These are phyloP conservation scores for Talaromyces nanjingensis DNA, from an alignment of 495 filamentous ascomycete species.

Conservation along the genomic window DNA sequence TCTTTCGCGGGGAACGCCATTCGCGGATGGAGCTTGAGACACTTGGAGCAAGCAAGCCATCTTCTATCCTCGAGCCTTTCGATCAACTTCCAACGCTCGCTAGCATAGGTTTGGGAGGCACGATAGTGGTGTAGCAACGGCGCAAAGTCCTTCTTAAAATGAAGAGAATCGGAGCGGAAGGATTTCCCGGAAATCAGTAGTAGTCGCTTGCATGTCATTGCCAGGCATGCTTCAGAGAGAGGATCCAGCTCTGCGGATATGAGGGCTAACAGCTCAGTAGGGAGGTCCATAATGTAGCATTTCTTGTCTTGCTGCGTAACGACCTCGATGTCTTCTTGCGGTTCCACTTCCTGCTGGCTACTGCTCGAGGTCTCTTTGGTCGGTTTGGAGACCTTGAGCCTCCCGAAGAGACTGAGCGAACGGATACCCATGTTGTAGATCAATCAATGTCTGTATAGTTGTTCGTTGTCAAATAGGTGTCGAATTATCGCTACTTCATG, in stretches of 20 bases:
- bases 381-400: constrained; percentile 1
- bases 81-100: constrained; percentile 37
- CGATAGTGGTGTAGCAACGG: constrained; percentile 40
- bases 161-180: constrained; percentile 29
- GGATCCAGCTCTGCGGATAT: constrained; percentile 34
- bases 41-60: constrained; percentile 38
- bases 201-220: constrained; percentile 39
- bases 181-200: constrained; percentile 30
- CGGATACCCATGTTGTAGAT: background rate
- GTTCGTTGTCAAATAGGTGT: background rate
- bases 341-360: background rate
- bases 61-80: constrained; percentile 30
- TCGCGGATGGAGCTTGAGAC: constrained; percentile 37
- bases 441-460: background rate
- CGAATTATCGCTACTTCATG: background rate
- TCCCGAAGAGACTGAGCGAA: constrained; percentile 1
- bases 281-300: constrained; percentile 36
- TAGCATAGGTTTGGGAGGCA: constrained; percentile 33
- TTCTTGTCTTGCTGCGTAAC: background rate
- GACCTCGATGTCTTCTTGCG: background rate
- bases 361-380: background rate
- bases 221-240: constrained; percentile 34
- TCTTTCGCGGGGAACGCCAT: constrained; percentile 29
- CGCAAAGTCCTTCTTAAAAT: constrained; percentile 38
- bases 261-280: constrained; percentile 36